Evolutionary conservation across 129 eudicot species (phyloP).

Genomic region (Calendula officinalis): DNA sequence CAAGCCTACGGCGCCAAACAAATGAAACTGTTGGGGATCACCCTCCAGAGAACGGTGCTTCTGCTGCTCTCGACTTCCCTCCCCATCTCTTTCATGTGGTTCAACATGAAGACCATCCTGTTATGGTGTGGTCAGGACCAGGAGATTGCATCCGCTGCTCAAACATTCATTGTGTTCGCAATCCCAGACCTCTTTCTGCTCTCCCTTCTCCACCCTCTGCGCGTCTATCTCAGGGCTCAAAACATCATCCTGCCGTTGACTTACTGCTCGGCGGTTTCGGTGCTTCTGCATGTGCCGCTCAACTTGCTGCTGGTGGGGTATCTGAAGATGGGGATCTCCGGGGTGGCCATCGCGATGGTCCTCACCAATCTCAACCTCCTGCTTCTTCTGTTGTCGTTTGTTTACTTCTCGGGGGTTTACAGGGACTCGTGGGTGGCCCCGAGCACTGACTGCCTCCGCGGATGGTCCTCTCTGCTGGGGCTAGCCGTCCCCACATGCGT

Average conservation of each 20-base stretch:
- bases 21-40: conserved; percentile 52
- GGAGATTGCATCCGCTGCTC: conserved; percentile 45
- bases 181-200: conserved; percentile 60
- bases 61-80: conserved; percentile 47
- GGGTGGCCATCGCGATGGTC: conserved; percentile 49
- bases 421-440: conserved; percentile 43
- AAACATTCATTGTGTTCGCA: conserved; percentile 45
- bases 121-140: conserved; percentile 54
- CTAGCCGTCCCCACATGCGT: conserved; percentile 68
- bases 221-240: conserved; percentile 54
- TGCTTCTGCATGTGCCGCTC: conserved; percentile 51
- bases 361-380: conserved; percentile 44
- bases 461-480: conserved; percentile 46
- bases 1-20: conserved; percentile 79
- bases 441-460: conserved; percentile 36
- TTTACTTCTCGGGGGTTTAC: conserved; percentile 36
- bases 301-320: conserved; percentile 43
- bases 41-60: conserved; percentile 57
- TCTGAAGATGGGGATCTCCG: conserved; percentile 51
- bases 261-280: conserved; percentile 42
- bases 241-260: conserved; percentile 54
- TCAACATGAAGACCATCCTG: conserved; percentile 51
- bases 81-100: conserved; percentile 72
- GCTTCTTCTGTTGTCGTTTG: conserved; percentile 21
- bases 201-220: conserved; percentile 60